A percentile compares a stretch with the other conserved stretches of the same genome.
phyloP scores from a whole-genome alignment of 2,329 filamentous ascomycete genomes.

The Phoma sp. region DNA sequence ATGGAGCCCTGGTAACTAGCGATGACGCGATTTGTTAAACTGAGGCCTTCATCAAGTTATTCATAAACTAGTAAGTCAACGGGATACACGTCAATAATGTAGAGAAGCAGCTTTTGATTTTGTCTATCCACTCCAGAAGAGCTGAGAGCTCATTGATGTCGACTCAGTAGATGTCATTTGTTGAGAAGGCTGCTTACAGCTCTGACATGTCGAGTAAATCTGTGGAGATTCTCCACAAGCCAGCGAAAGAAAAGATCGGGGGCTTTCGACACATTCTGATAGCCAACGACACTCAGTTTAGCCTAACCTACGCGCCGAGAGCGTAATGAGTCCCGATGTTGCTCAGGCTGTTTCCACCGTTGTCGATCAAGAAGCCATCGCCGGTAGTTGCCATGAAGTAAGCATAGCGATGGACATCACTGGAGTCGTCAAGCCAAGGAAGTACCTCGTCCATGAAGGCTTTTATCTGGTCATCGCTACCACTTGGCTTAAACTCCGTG shows the following conservation, averaged over 20 bases:
- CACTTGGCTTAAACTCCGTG: constrained; percentile 40
- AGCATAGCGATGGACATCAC: constrained; percentile 41
- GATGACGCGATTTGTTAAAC: background rate
- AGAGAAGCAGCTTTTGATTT: too few relatives aligned
- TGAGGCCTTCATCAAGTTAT: too few relatives aligned
- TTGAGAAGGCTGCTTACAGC: too few relatives aligned
- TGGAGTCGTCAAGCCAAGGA: constrained; percentile 40
- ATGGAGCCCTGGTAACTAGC: constrained; percentile 15
- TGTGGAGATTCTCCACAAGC: too few relatives aligned
- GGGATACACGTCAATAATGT: too few relatives aligned
- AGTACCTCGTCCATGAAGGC: constrained; percentile 36
- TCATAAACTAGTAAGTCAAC: too few relatives aligned
- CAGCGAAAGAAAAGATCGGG: too few relatives aligned
- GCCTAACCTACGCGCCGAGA: background rate
- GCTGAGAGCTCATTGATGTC: too few relatives aligned
- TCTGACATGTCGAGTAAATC: too few relatives aligned
- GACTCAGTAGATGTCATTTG: too few relatives aligned
- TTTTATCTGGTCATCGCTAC: constrained; percentile 25
- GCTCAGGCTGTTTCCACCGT: constrained; percentile 21
- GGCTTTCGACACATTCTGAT: background rate
- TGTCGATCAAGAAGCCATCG: constrained; percentile 23
- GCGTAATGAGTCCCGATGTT: constrained; percentile 25
- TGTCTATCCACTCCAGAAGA: too few relatives aligned
- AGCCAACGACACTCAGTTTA: too few relatives aligned
- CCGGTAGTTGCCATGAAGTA: constrained; percentile 32